Evolutionary conservation across 208 protist genomes (phyloP), one percentile per base, ranked within the genome.

Genomic region (Trypanosoma brucei): DNA sequence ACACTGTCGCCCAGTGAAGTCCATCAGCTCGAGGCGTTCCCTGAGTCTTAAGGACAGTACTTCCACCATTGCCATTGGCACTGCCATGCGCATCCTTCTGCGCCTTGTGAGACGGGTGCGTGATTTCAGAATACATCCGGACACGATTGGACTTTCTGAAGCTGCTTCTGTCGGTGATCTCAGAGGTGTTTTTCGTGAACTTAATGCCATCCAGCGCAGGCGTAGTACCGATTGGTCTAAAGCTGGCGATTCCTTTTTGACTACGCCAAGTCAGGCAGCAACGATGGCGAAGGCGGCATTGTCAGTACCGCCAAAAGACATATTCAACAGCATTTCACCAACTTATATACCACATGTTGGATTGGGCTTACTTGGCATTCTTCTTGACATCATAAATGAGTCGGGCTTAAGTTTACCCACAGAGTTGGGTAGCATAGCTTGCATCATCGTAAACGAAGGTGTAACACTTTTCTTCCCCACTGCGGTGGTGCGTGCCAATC

Each of bases 381-480:
- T 94, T 7, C 62, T 69, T 2, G 86, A 88, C 59, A 81, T 92
- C 39, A 76, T 94, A 36, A 89, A 92, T 55, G 88, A 90, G 45
- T 75, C 81, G 0, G 78, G 81, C 0, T 52, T 76, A 14, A 78
- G 75, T 59, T 63, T 91, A 22, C 73, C 81, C n/a, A 31, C 73
- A 4, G 62, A 71, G 13, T 58, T 95, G 0, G 82, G 76, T 44
- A 13, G 56, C 7, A 63, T 89, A 22, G 85, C 86, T 0, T 68
- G 71, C 30, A 65, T 71, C 34, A 81, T 85, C 14, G 68, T 90
- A 3, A 53, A 76, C 14, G 82, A 92, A 50, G 86, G 86, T 22
- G 79, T 95, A 22, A 79, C 79, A 33, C 75, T 95, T 48, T 93
- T 95, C 52, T 70, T 95, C 52, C 84, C 86, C 3, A 77, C 70